Base-by-base conservation (phyloP, 2,329 filamentous ascomycete genomes). In the Alternaria panax region DNA sequence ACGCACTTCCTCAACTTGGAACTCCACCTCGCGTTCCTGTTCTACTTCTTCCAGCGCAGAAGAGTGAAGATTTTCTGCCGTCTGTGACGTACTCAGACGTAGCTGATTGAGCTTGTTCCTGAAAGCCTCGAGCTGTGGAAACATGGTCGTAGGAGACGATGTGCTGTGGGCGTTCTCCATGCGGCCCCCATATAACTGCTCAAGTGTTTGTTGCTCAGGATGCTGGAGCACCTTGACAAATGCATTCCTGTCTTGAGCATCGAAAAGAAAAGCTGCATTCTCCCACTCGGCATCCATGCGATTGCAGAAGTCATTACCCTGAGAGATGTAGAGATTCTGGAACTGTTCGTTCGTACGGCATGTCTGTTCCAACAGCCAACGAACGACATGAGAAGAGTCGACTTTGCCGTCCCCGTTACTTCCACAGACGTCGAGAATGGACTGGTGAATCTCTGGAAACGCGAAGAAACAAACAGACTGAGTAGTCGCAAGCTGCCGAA, bases 341-440 rank as follows among this genome's bases (percentile, higher is more conserved):
- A 53, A 68, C 30, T 88, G 83, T 55, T 88, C 85, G 22, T 85
- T 88, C 0, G 77, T 81, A 7, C 74, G 70, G 55, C 88, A 90
- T 0, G 87, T 88, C 51, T 89, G 86, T 51, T 88, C 81, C 0
- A 91, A 77, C 0, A 90, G 79, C 88, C 88, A 90, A 11, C 72
- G 67, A 0, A 90, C 73, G 18, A 87, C 28, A 30, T 30, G 1
- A 30, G 28, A 30, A 30, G 28, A 30, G 28, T 30, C 9, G 8
- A 30, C 2, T 30, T 30, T 12, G 9, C 1, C 1, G 28, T 30
- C 28, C 2, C 28, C 1, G 28, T 1, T 30, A 1, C 83, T 50
- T 51, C 50, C 38, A 32, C 83, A 0, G 85, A 85, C 0, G 82
- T 82, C 20, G 85, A 83, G 67, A 30, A 90, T 87, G 61, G 83